Conservation (phyloP, 192 early-diverging fungal species). For the Diversispora eburnea region DNA sequence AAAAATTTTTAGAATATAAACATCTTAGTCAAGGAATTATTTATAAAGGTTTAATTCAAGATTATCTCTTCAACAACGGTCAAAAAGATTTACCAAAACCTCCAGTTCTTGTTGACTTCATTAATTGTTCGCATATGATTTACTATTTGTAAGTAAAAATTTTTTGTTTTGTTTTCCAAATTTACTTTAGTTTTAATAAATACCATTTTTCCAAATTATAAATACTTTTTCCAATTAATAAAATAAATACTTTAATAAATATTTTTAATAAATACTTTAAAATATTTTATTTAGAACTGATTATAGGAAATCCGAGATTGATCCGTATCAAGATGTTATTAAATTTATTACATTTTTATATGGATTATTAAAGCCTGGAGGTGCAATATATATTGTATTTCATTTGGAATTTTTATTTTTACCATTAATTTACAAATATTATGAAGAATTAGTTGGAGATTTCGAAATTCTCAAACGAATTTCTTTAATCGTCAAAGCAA, state of each 20-base stretch:
- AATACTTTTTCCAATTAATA: neutral
- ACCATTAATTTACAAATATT: neutral
- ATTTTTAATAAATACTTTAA: neutral
- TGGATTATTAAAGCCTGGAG: neutral
- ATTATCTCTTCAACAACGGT: neutral
- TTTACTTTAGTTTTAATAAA: neutral
- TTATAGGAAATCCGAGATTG: neutral
- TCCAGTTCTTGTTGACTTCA: neutral
- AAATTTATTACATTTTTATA: neutral
- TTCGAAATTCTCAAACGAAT: neutral
- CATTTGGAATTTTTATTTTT: neutral
- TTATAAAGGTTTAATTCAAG: neutral
- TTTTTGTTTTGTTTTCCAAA: neutral
- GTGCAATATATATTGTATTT: conserved; percentile 1
- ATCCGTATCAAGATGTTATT: conserved; percentile 1
- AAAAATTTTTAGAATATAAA: conserved; percentile 7
- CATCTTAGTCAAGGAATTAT: conserved; percentile 8
- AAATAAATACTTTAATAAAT: neutral
- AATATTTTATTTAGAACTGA: neutral
- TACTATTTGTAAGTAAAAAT: neutral
- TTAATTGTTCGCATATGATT: conserved; percentile 5
- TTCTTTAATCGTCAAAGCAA: no score
- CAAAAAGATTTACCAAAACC: neutral
- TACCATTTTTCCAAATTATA: no score
- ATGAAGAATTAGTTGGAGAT: neutral